Evolutionary conservation across 768 basidiomycete species (phyloP).

Genomic region (Panus rudis): DNA sequence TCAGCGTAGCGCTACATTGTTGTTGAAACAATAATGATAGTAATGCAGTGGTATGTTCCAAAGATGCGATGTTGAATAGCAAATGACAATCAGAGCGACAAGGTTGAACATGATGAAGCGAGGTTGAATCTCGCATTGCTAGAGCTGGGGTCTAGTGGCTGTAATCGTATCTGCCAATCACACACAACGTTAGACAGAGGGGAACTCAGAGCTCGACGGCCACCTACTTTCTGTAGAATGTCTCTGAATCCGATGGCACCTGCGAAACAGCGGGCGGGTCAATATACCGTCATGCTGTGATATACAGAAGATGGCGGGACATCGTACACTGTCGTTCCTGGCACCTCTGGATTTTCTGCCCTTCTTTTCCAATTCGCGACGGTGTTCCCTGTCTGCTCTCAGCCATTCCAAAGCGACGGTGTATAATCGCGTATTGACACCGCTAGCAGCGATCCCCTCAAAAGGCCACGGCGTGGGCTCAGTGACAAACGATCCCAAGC

Average conservation of each 20-base stretch:
- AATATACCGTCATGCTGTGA: not conserved
- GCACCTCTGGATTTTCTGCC: conserved; percentile 60
- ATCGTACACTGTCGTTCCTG: conserved; percentile 43
- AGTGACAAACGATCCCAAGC: conserved; percentile 67
- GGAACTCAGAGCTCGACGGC: not conserved
- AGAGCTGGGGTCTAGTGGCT: conserved; percentile 18
- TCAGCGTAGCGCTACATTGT: too few species aligned
- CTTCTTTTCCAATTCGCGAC: conserved; percentile 48
- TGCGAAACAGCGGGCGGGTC: conserved; percentile 19
- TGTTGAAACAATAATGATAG: conserved; percentile 6
- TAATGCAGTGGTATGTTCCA: not conserved
- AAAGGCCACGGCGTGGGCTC: conserved; percentile 68
- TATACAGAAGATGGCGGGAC: not conserved
- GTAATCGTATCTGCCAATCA: conserved; percentile 42
- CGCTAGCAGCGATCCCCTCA: conserved; percentile 17
- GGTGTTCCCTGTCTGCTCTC: conserved; percentile 67
- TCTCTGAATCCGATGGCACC: conserved; percentile 73
- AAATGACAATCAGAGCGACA: not conserved
- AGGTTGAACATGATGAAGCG: not conserved
- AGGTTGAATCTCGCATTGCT: conserved; percentile 1
- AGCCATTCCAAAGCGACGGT: conserved; percentile 81
- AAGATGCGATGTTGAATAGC: conserved; percentile 6
- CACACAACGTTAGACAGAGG: not conserved
- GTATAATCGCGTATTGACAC: conserved; percentile 44
- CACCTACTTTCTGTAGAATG: conserved; percentile 76